Percentiles rank a stretch among this genome's conserved stretches.
These are phyloP conservation scores for Xanthoconium purpureum DNA, from an alignment of 768 basidiomycete genomes.

Conservation along the genomic window DNA sequence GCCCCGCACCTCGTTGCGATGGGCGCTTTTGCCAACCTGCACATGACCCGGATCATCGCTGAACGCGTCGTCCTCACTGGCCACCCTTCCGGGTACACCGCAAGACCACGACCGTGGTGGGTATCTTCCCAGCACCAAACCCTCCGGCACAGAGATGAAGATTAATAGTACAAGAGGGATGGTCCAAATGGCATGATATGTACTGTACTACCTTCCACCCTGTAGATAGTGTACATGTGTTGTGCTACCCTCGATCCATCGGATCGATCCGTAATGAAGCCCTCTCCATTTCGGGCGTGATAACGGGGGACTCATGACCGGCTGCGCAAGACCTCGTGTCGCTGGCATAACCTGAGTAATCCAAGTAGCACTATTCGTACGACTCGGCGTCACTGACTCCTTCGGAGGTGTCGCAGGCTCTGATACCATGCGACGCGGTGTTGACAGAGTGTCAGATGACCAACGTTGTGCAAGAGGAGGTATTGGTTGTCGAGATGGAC, in stretches of 20 bases:
- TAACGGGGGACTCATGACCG: slow-evolving; percentile 53
- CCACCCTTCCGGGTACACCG: slow-evolving; percentile 95
- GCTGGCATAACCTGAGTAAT: slow-evolving; percentile 21
- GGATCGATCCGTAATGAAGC: no score
- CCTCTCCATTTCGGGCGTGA: slow-evolving; percentile 42
- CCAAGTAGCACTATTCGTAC: slow-evolving; percentile 7
- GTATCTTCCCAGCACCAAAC: no score
- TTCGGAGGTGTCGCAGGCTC: slow-evolving; percentile 9
- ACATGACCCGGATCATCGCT: slow-evolving; percentile 86
- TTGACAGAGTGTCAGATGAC: slow-evolving; percentile 3
- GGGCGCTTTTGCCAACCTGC: slow-evolving; percentile 83
- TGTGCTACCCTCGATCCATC: no score
- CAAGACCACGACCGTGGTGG: slow-evolving; percentile 82
- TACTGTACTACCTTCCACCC: no score
- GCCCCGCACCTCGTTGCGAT: slow-evolving; percentile 84
- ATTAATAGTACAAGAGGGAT: no score
- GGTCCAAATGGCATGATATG: no score
- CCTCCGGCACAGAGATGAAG: no score
- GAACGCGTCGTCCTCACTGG: slow-evolving; percentile 96
- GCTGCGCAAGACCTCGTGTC: slow-evolving; percentile 28
- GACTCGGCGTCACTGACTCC: background rate
- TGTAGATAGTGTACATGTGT: no score
- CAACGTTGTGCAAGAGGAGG: slow-evolving; percentile 3
- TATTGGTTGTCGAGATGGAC: background rate
- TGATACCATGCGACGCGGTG: slow-evolving; percentile 8